These are phyloP conservation scores for Acer campestre DNA, from an alignment of 345 rosid species.

Conservation along the genomic window DNA sequence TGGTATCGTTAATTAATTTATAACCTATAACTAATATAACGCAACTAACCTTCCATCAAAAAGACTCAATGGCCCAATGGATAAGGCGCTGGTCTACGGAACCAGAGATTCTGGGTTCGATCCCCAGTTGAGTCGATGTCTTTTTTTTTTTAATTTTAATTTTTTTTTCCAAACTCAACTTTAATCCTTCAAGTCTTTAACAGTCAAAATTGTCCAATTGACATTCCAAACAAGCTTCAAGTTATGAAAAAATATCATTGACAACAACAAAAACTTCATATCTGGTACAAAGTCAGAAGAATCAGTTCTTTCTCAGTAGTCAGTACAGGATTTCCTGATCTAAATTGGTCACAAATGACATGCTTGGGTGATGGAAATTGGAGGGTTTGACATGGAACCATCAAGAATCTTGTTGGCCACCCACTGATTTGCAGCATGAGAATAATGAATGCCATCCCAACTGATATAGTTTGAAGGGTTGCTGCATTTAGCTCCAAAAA, in stretches of 20 bases:
- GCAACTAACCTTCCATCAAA: background rate
- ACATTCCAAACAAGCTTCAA: background rate
- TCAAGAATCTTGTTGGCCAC: constrained; percentile 11
- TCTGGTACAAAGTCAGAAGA: no score
- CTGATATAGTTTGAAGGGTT: constrained; percentile 14
- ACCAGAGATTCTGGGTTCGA: constrained; percentile 90
- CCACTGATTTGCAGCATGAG: constrained; percentile 23
- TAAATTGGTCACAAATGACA: constrained; percentile 7
- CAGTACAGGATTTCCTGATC: background rate
- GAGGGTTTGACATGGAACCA: constrained; percentile 32
- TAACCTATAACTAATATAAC: no score
- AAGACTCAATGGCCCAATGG: constrained; percentile 83
- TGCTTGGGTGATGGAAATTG: constrained; percentile 19
- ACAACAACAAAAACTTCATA: background rate
- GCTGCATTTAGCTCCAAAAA: constrained; percentile 16
- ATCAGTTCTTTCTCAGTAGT: background rate
- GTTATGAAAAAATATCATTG: background rate
- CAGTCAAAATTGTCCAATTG: background rate
- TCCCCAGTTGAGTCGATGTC: constrained; percentile 69
- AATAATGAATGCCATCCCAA: constrained; percentile 28
- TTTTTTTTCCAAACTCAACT: background rate
- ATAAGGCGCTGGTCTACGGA: constrained; percentile 96
- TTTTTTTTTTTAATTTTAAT: background rate
- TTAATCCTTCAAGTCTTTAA: background rate
- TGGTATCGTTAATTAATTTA: no score